phyloP scores from a whole-genome alignment of 768 basidiomycete species.

The Amylocystis lapponica region DNA sequence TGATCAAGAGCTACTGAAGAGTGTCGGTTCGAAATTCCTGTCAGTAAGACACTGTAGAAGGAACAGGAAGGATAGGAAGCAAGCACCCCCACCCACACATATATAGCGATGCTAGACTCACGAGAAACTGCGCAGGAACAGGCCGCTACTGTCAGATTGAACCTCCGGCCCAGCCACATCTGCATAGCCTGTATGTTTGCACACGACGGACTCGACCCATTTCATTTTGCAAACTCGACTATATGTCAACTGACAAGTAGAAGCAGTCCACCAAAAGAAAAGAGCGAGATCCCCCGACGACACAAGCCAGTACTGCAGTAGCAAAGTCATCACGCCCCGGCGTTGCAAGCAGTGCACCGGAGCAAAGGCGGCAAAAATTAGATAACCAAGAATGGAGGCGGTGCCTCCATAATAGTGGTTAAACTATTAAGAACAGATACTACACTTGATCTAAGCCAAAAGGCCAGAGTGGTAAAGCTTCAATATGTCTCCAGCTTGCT shows the following conservation, averaged over 20 bases:
- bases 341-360: conserved; percentile 26
- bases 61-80: too few relatives aligned
- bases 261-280: conserved; percentile 2
- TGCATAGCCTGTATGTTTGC: too few relatives aligned
- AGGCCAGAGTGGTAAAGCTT: conserved; percentile 54
- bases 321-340: conserved; percentile 27
- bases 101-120: too few relatives aligned
- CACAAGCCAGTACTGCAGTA: conserved; percentile 26
- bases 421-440: conserved; percentile 67
- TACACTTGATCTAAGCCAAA: conserved; percentile 77
- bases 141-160: too few relatives aligned
- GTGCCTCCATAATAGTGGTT: conserved; percentile 34
- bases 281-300: conserved; percentile 24
- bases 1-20: too few relatives aligned
- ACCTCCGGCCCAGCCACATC: too few relatives aligned
- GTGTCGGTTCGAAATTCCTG: too few relatives aligned
- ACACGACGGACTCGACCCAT: neutral
- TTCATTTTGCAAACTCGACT: conserved; percentile 3
- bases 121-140: too few relatives aligned
- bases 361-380: conserved; percentile 28
- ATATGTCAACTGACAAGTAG: neutral
- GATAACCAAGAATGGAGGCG: conserved; percentile 31
- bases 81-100: too few relatives aligned
- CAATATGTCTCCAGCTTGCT: too few relatives aligned
- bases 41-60: too few relatives aligned